Evolutionary conservation across 2,329 filamentous ascomycete species (phyloP).

Genomic region (Claviceps spartinae): DNA sequence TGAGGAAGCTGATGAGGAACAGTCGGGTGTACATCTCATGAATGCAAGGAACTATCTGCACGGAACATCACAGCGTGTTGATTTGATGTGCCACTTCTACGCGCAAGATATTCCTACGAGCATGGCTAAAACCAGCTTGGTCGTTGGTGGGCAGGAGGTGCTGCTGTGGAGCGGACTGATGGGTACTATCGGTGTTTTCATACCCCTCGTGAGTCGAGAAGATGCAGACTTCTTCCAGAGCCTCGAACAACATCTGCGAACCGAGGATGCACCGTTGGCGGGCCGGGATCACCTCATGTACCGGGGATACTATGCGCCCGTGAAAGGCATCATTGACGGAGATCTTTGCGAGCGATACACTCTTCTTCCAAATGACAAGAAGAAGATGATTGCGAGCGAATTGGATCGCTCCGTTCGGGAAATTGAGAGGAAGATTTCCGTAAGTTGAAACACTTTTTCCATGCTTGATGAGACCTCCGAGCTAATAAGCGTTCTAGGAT

Average conservation of each 20-base stretch:
- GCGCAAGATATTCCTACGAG: conserved; percentile 85
- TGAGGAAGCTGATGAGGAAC: conserved; percentile 83
- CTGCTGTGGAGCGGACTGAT: conserved; percentile 89
- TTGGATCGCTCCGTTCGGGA: conserved; percentile 81
- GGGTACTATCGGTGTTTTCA: conserved; percentile 83
- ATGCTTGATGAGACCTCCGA: background rate
- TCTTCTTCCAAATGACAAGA: conserved; percentile 72
- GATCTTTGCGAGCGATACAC: conserved; percentile 91
- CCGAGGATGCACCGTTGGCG: conserved; percentile 74
- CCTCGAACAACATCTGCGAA: conserved; percentile 75
- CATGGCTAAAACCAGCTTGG: conserved; percentile 76
- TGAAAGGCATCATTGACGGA: conserved; percentile 93
- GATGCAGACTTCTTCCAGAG: conserved; percentile 97
- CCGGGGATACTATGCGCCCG: conserved; percentile 86
- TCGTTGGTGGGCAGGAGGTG: conserved; percentile 83
- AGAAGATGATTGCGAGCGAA: conserved; percentile 88
- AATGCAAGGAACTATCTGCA: conserved; percentile 85
- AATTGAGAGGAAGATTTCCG: conserved; percentile 90
- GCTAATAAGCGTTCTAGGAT: conserved; percentile 27
- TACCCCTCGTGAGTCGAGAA: conserved; percentile 83
- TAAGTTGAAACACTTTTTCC: conserved; percentile 17
- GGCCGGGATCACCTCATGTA: conserved; percentile 95
- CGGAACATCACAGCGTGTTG: conserved; percentile 72
- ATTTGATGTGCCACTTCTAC: conserved; percentile 78
- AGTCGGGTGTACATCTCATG: conserved; percentile 76